Base-by-base conservation (phyloP, 345 rosid genomes). In the Corchorus olitorius region DNA sequence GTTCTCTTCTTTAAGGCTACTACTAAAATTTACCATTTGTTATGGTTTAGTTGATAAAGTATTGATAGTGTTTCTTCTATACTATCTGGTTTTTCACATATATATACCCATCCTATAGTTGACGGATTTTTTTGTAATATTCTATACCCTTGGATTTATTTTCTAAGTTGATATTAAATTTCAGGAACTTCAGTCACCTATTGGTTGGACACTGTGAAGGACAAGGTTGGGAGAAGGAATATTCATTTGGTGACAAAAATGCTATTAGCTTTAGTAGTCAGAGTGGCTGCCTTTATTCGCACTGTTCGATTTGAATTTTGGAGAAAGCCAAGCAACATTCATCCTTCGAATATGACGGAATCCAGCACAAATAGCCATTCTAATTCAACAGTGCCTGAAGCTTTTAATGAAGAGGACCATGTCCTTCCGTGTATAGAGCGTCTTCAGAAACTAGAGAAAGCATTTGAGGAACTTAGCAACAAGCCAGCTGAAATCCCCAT, bases 351-450 rank as follows among this genome's bases (percentile, higher is more conserved):
- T 78, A 66, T 78, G 76, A 20, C 79, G 46, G 92, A 86, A 60
- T 56, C 66, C 49, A 79, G 58, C 68, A 55, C 72, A 59, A 76
- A 74, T 63, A 71, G 67, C 63, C 79, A 65, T 55, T 69, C 83
- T 61, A 85, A 35, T 56, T 39, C 71, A 13, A 5, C 39, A 41
- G 17, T 62, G 39, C 76, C 54, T 22, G 87, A 77, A 67, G 70
- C 71, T 67, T 78, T 66, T 61, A 81, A 19, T 19, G 84, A 89
- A 75, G 87, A 83, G 73, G 90, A 92, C 70, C 73, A 2, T 64
- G 74, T 93, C 33, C 78, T 52, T 74, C 97, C 93, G 14, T 95
- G 93, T 77, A 70, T 93, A 53, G 92, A 93, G 48, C 97, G 97
- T 19, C 92, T 95, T 71, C 81, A 87, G 87, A 82, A 84, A 75